Base-by-base conservation (phyloP, 2,329 filamentous ascomycete species). In the Leptographium lundbergii region DNA sequence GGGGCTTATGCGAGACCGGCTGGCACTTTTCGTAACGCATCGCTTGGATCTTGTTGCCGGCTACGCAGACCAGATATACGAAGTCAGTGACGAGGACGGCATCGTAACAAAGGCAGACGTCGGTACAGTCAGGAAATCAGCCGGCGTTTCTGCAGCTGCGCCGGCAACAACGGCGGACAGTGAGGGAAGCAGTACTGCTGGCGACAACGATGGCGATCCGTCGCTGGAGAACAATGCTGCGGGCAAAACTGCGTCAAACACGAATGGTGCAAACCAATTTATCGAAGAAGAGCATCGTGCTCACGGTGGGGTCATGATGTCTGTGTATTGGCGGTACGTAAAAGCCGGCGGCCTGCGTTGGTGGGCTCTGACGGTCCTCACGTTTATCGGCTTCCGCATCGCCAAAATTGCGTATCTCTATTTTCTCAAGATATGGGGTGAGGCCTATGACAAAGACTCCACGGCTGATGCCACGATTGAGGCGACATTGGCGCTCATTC, bases 341-440 rank as follows among this genome's bases (percentile, higher is more conserved):
- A 87, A 84, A 69, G 89, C 90, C 6, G 91, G 91, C 2, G 86
- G 83, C 14, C 75, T 91, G 52, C 76, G 76, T 59, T 89, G 85
- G 76, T 96, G 91, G 91, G 69, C 73, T 3, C 66, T 82, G 1
- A 76, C 91, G 2, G 74, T 92, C 3, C 39, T 81, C 1, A 74
- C 85, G 14, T 82, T 91, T 61, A 70, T 80, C 6, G 48, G 84
- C 0, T 89, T 84, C 65, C 84, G 91, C 7, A 67, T 84, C 14
- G 73, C 81, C 22, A 80, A 85, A 45, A 76, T 95, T 47, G 78
- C 78, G 1, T 81, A 89, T 66, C 85, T 82, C 1, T 92, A 89
- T 80, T 91, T 94, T 52, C 77, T 96, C 58, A 95, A 96, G 68
- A 80, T 86, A 29, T 96, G 91, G 90, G 89, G 88, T 34, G 88